Evolutionary conservation across 2,329 filamentous ascomycete species (phyloP).

Genomic region (Fusarium euwallaceae): DNA sequence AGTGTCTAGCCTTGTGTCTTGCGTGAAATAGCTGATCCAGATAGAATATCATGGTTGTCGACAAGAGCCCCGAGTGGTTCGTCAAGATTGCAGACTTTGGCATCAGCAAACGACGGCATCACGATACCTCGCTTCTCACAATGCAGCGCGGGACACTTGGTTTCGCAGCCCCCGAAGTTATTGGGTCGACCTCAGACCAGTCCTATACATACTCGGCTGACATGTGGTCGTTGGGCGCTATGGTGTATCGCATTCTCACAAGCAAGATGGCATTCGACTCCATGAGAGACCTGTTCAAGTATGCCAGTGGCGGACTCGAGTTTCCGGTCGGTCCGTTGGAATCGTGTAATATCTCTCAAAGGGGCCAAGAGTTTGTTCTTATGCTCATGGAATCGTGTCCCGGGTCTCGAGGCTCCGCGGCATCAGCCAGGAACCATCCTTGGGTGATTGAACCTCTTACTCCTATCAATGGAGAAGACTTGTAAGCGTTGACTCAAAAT

Average conservation of each 20-base stretch:
- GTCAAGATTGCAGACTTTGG: slow-evolving; percentile 9
- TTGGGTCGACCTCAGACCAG: not conserved
- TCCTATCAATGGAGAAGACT: not conserved
- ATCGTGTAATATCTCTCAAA: not conserved
- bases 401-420: not conserved
- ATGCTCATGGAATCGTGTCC: not conserved
- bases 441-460: not conserved
- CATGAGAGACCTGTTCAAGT: not conserved
- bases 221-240: not conserved
- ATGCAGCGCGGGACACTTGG: not conserved
- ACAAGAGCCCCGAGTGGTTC: not conserved
- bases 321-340: not conserved
- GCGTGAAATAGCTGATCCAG: not conserved
- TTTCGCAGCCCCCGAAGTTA: not conserved
- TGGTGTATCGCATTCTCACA: not conserved
- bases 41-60: not conserved
- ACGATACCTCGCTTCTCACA: not conserved
- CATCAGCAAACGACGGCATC: slow-evolving; percentile 7
- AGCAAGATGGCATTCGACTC: not conserved
- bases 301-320: not conserved
- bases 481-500: not conserved
- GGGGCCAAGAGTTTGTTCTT: not conserved
- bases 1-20: not conserved
- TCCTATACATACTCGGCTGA: not conserved
- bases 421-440: not conserved